These are phyloP conservation scores for Peronosclerospora sorghi DNA, from an alignment of 352 stramenopile genomes.

Conservation along the genomic window DNA sequence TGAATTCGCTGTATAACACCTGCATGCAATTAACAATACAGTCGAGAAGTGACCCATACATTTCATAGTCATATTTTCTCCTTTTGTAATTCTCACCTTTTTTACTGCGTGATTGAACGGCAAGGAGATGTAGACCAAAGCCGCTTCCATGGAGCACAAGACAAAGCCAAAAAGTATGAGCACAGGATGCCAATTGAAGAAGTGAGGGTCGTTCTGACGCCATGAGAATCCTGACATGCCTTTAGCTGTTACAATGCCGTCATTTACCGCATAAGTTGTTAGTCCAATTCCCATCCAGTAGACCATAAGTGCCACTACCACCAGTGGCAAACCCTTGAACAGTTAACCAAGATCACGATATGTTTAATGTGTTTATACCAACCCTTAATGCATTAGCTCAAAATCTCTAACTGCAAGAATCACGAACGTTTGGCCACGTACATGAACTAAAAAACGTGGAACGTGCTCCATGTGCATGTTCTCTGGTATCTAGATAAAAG, in stretches of 20 bases:
- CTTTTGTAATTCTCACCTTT: conserved; percentile 26
- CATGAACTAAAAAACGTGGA: conserved; percentile 17
- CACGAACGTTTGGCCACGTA: conserved; percentile 3
- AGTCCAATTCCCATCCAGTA: conserved; percentile 68
- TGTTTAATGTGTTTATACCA: background rate
- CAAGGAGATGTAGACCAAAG: conserved; percentile 54
- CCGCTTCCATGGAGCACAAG: conserved; percentile 61
- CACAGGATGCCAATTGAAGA: conserved; percentile 85
- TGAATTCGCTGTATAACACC: conserved; percentile 51
- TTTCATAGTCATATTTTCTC: background rate
- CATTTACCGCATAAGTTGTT: conserved; percentile 38
- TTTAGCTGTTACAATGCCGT: conserved; percentile 30
- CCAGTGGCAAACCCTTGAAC: conserved; percentile 43
- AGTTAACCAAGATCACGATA: background rate
- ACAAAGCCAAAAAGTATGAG: conserved; percentile 81
- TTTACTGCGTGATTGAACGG: conserved; percentile 57
- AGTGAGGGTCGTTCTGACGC: conserved; percentile 35
- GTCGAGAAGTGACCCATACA: background rate
- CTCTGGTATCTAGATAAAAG: too few species aligned
- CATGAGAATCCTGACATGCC: conserved; percentile 59
- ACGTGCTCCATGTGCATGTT: conserved; percentile 22
- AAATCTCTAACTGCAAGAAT: background rate
- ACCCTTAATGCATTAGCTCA: too few species aligned
- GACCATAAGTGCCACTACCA: conserved; percentile 53
- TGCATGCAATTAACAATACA: too few species aligned